Evolutionary conservation across 805 yeast species (phyloP).

Genomic region (Kluyveromyces wickerhamii): DNA sequence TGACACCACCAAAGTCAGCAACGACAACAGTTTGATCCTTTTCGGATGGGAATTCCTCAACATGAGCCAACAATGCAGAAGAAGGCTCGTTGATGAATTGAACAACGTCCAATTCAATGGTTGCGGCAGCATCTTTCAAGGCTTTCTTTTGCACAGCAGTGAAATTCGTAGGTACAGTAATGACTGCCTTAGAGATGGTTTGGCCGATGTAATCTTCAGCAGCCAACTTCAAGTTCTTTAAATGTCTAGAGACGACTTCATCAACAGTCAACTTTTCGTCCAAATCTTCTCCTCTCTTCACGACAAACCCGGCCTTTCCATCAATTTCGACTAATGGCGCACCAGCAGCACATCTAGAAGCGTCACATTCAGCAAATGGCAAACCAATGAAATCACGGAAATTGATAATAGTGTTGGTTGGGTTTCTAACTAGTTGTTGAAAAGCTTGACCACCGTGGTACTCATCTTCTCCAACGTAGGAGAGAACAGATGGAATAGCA

Average conservation of each 20-base stretch:
- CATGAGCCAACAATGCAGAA: conserved; percentile 81
- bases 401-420: conserved; percentile 75
- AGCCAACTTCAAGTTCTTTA: conserved; percentile 71
- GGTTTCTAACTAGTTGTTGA: conserved; percentile 86
- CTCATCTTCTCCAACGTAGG: conserved; percentile 91
- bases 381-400: conserved; percentile 91
- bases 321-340: conserved; percentile 32
- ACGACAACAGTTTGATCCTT: conserved; percentile 48
- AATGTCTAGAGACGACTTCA: conserved; percentile 77
- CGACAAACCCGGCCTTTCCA: conserved; percentile 64
- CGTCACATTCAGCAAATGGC: conserved; percentile 60
- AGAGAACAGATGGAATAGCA: conserved; percentile 84
- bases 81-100: conserved; percentile 91
- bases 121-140: conserved; percentile 51
- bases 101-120: conserved; percentile 69
- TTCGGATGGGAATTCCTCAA: conserved; percentile 38
- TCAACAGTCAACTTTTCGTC: conserved; percentile 57
- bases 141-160: conserved; percentile 62
- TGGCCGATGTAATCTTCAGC: conserved; percentile 91
- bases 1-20: conserved; percentile 93
- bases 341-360: conserved; percentile 54
- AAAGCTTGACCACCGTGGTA: conserved; percentile 96
- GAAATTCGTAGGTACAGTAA: conserved; percentile 88
- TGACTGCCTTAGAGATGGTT: conserved; percentile 69
- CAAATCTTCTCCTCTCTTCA: conserved; percentile 40